Conservation (phyloP, 108 stramenopile species). For the Nitzschia palea region DNA sequence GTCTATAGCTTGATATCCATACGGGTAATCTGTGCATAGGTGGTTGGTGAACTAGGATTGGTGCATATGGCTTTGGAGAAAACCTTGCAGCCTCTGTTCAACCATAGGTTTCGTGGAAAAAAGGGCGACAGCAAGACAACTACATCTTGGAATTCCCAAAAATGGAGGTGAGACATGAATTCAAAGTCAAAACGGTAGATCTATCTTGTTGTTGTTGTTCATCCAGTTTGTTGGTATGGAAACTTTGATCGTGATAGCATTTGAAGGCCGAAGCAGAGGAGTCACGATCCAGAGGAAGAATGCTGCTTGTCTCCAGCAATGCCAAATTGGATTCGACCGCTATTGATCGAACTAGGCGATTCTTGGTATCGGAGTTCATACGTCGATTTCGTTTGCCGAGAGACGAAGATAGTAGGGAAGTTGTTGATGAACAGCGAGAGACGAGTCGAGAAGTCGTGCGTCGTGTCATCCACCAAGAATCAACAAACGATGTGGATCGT, state of each 20-base stretch:
- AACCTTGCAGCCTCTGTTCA: neutral
- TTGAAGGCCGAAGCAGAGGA: neutral
- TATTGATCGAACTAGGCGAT: slow-evolving; percentile 4
- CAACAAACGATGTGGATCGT: neutral
- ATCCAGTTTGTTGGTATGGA: neutral
- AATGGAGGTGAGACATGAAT: neutral
- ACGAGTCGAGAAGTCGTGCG: neutral
- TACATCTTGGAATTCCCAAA: neutral
- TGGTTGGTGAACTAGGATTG: too few relatives aligned
- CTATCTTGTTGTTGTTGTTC: neutral
- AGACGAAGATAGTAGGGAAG: neutral
- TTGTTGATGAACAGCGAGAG: neutral
- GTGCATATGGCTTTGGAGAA: too few relatives aligned
- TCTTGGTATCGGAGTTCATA: neutral
- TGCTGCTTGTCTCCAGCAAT: neutral
- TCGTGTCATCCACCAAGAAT: too few relatives aligned
- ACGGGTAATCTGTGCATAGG: too few relatives aligned
- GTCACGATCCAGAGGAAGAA: neutral
- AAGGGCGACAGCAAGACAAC: neutral
- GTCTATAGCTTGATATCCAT: too few relatives aligned
- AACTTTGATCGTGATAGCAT: too few relatives aligned
- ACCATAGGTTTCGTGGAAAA: neutral
- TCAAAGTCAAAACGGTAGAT: neutral
- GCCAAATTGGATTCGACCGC: slow-evolving; percentile 4
- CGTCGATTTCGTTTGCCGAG: slow-evolving; percentile 1